Percentiles rank a stretch among this genome's conserved stretches.
These are phyloP conservation scores for Pigoraptor vietnamica DNA, from an alignment of 78 protist species.

Conservation along the genomic window DNA sequence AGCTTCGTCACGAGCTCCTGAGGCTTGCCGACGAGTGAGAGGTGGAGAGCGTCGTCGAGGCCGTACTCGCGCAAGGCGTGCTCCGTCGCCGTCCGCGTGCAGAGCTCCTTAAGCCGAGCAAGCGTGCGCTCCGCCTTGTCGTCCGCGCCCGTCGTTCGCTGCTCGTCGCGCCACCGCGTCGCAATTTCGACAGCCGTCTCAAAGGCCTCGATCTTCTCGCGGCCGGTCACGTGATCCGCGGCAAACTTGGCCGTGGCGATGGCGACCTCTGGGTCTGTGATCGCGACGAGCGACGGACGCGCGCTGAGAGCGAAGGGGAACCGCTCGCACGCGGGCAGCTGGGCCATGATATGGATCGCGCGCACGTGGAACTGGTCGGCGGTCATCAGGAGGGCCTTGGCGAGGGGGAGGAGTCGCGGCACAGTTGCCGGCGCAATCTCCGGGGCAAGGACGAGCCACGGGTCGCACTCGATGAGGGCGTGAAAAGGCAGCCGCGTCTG, in stretches of 20 bases:
- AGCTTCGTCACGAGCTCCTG: not conserved
- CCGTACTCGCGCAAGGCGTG: not conserved
- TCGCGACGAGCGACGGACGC: not conserved
- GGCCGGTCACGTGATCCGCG: not conserved
- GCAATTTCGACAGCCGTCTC: not conserved
- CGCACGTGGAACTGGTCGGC: not conserved
- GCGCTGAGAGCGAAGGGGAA: not conserved
- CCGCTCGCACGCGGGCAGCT: not conserved
- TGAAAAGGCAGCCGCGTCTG: not conserved
- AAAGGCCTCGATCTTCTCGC: not conserved
- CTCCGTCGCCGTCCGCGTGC: not conserved
- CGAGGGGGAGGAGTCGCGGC: not conserved
- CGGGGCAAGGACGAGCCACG: not conserved
- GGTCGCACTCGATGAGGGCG: not conserved
- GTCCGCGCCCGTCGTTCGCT: not conserved
- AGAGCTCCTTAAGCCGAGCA: not conserved
- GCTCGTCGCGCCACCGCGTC: not conserved
- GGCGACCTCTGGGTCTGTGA: not conserved
- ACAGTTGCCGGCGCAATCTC: not conserved
- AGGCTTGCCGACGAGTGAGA: not conserved
- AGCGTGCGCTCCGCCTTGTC: not conserved
- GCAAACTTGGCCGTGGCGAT: not conserved
- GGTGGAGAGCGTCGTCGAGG: not conserved
- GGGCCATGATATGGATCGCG: not conserved
- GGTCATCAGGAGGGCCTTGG: not conserved